Percentiles rank a stretch among this genome's conserved stretches.
phyloP scores from a whole-genome alignment of 2,329 filamentous ascomycete genomes.

The Zarea fungicola region DNA sequence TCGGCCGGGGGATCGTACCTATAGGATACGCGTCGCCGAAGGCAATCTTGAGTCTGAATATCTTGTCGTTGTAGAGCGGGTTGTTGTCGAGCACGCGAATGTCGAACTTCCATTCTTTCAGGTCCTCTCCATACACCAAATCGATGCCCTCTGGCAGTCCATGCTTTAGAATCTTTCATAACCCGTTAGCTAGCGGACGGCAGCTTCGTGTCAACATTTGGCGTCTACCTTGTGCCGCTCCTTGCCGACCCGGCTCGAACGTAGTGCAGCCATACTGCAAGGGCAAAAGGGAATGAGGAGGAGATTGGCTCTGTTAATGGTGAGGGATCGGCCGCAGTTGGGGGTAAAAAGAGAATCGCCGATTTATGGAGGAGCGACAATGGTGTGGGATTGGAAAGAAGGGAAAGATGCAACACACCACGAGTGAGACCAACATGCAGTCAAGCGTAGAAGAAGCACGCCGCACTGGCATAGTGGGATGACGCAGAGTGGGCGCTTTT shows the following conservation, averaged over 20 bases:
- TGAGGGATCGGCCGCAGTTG: too few species aligned
- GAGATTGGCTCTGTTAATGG: too few species aligned
- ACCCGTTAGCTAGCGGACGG: neutral
- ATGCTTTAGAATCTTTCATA: conserved; percentile 44
- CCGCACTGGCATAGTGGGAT: too few species aligned
- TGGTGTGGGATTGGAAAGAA: neutral
- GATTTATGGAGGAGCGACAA: neutral
- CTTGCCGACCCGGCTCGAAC: conserved; percentile 24
- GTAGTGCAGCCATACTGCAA: conserved; percentile 20
- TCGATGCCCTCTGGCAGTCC: conserved; percentile 65
- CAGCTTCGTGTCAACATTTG: neutral
- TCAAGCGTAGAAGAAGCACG: neutral
- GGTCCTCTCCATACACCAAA: conserved; percentile 71
- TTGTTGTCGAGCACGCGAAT: conserved; percentile 87
- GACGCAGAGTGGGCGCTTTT: conserved; percentile 6
- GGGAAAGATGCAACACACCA: too few species aligned
- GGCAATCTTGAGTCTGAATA: conserved; percentile 79
- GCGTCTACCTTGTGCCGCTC: conserved; percentile 25
- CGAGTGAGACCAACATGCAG: conserved; percentile 3
- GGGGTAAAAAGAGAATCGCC: too few species aligned
- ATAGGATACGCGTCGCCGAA: conserved; percentile 87
- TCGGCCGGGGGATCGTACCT: too few species aligned
- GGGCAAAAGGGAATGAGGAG: too few species aligned
- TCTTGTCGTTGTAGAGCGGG: conserved; percentile 76
- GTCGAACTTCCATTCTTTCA: conserved; percentile 79